These are phyloP conservation scores for Didymella sp. DNA, from an alignment of 2,329 filamentous ascomycete species.

Conservation along the genomic window DNA sequence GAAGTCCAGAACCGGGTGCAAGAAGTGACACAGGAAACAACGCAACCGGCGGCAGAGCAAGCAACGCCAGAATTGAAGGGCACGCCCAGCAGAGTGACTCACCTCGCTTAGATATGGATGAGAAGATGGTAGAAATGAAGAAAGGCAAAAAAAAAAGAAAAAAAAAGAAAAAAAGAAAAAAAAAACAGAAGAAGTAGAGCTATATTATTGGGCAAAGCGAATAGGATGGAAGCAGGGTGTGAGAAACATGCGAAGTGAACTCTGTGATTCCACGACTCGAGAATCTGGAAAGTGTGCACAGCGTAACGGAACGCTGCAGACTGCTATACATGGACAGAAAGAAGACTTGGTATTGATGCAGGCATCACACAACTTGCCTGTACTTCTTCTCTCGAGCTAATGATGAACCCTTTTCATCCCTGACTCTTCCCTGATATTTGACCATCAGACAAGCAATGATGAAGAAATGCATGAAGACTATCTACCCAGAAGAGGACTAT, in stretches of 20 bases:
- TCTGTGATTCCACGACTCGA: background rate
- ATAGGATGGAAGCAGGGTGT: background rate
- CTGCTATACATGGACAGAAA: background rate
- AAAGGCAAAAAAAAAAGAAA: background rate
- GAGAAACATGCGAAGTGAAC: background rate
- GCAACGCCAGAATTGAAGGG: background rate
- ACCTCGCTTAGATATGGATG: no score
- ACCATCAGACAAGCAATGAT: background rate
- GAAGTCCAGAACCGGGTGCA: no score
- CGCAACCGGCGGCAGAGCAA: no score
- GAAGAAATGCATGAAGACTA: constrained; percentile 4
- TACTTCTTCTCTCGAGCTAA: background rate
- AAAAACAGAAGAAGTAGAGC: no score
- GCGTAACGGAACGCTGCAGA: background rate
- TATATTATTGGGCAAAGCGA: background rate
- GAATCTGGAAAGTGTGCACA: background rate
- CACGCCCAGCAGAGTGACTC: background rate
- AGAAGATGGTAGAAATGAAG: no score
- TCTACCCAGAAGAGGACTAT: constrained; percentile 10
- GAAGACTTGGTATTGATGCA: constrained; percentile 8
- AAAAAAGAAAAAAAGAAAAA: background rate
- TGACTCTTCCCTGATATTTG: background rate
- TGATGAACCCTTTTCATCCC: background rate
- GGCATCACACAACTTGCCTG: background rate
- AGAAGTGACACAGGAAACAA: no score